Conservation (phyloP, 441 rosid species). For the Erodium moschatum region DNA sequence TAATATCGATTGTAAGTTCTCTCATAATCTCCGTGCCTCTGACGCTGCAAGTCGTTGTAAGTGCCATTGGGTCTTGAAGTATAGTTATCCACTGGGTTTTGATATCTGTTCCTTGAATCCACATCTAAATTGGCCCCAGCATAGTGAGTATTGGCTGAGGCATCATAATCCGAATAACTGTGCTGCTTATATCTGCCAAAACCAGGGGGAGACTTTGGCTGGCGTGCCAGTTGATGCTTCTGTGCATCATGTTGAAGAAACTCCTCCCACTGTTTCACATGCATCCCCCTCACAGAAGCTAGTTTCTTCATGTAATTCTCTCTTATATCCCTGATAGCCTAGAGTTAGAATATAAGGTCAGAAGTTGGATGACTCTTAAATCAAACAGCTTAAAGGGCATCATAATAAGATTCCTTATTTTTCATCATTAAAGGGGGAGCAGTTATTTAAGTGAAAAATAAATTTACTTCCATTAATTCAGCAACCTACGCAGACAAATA, state of each 20-base stretch:
- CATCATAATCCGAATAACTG: constrained; percentile 54
- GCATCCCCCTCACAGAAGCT: constrained; percentile 46
- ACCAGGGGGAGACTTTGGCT: constrained; percentile 45
- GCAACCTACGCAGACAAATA: neutral
- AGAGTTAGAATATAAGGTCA: too few relatives aligned
- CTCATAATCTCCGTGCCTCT: constrained; percentile 73
- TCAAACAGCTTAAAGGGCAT: too few relatives aligned
- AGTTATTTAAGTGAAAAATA: neutral
- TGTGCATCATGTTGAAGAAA: constrained; percentile 67
- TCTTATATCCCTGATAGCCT: constrained; percentile 81
- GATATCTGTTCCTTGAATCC: constrained; percentile 57
- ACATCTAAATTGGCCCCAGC: constrained; percentile 42
- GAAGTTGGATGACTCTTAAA: too few relatives aligned
- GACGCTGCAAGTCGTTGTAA: constrained; percentile 65
- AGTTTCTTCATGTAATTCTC: constrained; percentile 74
- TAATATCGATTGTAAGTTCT: constrained; percentile 70
- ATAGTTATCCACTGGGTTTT: constrained; percentile 54
- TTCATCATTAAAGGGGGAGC: neutral
- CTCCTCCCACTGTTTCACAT: constrained; percentile 70
- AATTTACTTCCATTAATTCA: neutral
- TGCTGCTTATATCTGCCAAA: constrained; percentile 71
- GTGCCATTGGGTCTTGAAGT: constrained; percentile 59
- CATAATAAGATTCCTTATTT: constrained; percentile 7
- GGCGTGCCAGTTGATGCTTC: constrained; percentile 53
- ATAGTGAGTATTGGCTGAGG: constrained; percentile 47